phyloP scores from a whole-genome alignment of 1,139 yeast species.

The Yamadazyma buinensis region DNA sequence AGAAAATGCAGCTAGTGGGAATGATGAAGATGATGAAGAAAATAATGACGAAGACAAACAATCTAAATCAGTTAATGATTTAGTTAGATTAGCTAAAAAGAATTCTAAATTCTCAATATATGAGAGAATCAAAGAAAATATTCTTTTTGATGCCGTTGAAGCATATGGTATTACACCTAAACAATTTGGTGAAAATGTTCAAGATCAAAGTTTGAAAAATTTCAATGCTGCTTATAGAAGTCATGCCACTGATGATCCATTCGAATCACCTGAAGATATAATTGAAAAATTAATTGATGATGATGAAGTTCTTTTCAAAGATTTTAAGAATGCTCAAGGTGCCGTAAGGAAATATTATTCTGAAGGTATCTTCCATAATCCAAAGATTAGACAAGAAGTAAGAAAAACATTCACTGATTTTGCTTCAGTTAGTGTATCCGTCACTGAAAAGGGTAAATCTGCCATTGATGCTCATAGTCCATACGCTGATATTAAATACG shows the following conservation, averaged over 20 bases:
- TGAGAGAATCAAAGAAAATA: constrained; percentile 71
- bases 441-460: constrained; percentile 84
- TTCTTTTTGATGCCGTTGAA: constrained; percentile 63
- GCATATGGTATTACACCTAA: constrained; percentile 77
- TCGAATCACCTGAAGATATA: constrained; percentile 60
- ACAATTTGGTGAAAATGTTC: constrained; percentile 80
- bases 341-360: constrained; percentile 76
- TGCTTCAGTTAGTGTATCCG: constrained; percentile 67
- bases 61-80: constrained; percentile 33
- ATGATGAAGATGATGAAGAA: constrained; percentile 13
- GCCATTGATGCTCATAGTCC: constrained; percentile 80
- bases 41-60: constrained; percentile 29
- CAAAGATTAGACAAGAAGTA: constrained; percentile 72
- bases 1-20: constrained; percentile 13
- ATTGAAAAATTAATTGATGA: constrained; percentile 54
- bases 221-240: constrained; percentile 55
- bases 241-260: constrained; percentile 73
- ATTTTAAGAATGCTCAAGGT: constrained; percentile 60
- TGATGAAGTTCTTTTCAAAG: constrained; percentile 54
- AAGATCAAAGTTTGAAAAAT: constrained; percentile 49
- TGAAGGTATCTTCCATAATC: constrained; percentile 78
- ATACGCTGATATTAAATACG: constrained; percentile 88
- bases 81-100: constrained; percentile 38
- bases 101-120: constrained; percentile 71
- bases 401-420: constrained; percentile 65